Evolutionary conservation across 2,329 filamentous ascomycete species (phyloP).

Genomic region (Fusarium duplospermum): DNA sequence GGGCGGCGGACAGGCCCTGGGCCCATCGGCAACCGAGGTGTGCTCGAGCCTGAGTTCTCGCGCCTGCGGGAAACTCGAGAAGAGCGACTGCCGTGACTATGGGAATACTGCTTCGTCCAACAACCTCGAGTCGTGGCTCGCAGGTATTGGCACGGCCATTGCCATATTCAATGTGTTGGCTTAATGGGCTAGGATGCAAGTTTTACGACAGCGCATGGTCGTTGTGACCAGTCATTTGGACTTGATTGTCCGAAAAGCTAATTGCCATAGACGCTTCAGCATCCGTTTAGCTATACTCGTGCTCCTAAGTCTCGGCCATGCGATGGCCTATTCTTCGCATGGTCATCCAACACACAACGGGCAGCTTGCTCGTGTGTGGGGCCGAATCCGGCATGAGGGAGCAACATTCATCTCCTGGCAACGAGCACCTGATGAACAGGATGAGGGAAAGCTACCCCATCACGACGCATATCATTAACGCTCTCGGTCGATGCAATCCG

Average conservation of each 20-base stretch:
- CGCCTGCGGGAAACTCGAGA: constrained; percentile 61
- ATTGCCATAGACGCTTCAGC: neutral
- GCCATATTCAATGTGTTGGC: constrained; percentile 22
- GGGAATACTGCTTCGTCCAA: constrained; percentile 31
- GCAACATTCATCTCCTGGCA: neutral
- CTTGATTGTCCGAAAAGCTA: neutral
- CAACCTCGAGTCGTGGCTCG: constrained; percentile 14
- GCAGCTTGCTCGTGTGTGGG: neutral
- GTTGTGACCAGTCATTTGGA: neutral
- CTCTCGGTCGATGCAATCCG: neutral
- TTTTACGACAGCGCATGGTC: neutral
- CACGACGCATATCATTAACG: constrained; percentile 21
- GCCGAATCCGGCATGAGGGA: neutral
- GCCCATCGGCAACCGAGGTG: constrained; percentile 61
- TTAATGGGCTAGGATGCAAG: constrained; percentile 6
- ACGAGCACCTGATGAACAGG: neutral
- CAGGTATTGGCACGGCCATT: constrained; percentile 25
- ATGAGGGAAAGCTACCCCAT: neutral
- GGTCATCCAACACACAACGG: neutral
- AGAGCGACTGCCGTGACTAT: constrained; percentile 52
- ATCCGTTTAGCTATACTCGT: neutral
- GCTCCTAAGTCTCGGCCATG: too few species aligned
- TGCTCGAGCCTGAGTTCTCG: constrained; percentile 66
- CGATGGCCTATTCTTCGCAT: neutral
- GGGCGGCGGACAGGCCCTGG: constrained; percentile 54